A percentile compares a stretch with the other conserved stretches of the same genome.
Conservation (phyloP, 352 stramenopile species). For the Globisporangium paddicum region DNA sequence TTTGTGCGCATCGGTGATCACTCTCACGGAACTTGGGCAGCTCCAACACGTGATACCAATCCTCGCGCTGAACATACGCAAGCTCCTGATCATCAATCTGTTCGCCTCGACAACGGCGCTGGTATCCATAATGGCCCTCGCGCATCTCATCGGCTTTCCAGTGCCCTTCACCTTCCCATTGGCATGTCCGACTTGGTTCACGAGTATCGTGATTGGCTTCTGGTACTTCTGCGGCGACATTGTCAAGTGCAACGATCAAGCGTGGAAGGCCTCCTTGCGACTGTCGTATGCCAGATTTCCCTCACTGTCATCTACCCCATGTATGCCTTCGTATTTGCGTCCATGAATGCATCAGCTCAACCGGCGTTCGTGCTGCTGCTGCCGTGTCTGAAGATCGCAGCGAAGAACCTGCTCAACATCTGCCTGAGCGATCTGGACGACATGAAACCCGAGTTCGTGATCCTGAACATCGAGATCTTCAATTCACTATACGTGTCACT, state of each 20-base stretch:
- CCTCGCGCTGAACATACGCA: neutral
- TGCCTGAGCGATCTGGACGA: slow-evolving; percentile 14
- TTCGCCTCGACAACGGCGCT: neutral
- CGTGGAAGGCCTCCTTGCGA: neutral
- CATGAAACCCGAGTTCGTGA: slow-evolving; percentile 34
- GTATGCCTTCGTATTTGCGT: slow-evolving; percentile 27
- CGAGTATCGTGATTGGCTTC: slow-evolving; percentile 10
- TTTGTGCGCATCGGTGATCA: neutral
- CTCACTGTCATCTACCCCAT: slow-evolving; percentile 23
- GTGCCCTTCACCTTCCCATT: slow-evolving; percentile 29
- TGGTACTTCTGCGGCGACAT: slow-evolving; percentile 6
- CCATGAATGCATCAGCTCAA: slow-evolving; percentile 6
- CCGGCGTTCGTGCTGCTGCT: slow-evolving; percentile 23
- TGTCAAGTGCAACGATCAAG: slow-evolving; percentile 7
- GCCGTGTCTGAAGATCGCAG: slow-evolving; percentile 21
- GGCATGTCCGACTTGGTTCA: neutral
- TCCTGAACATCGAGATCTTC: slow-evolving; percentile 55
- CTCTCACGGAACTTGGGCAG: neutral
- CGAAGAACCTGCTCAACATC: slow-evolving; percentile 9
- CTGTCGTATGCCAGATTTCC: slow-evolving; percentile 5
- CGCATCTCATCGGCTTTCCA: slow-evolving; percentile 17
- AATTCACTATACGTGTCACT: slow-evolving; percentile 40
- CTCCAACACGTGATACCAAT: neutral
- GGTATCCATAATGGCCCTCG: neutral
- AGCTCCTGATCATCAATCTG: neutral